Evolutionary conservation across 129 eudicot genomes (phyloP).

Genomic region (Flaveria robusta): DNA sequence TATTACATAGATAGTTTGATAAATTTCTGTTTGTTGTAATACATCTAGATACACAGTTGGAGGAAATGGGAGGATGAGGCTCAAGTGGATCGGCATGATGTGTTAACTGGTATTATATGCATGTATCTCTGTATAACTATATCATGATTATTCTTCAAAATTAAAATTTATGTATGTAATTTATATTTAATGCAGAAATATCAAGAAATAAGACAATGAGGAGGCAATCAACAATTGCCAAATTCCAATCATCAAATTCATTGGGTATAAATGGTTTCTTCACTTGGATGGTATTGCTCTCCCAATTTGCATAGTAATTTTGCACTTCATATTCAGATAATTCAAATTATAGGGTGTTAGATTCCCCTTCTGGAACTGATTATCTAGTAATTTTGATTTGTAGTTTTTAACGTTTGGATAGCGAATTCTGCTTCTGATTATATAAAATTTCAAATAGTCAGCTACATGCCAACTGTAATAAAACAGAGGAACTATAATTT

Average conservation of each 20-base stretch:
- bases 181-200: conserved; percentile 56
- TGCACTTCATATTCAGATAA: background rate
- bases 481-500: background rate
- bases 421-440: too few species aligned
- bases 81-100: conserved; percentile 71
- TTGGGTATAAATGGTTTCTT: conserved; percentile 51
- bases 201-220: conserved; percentile 74
- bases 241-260: conserved; percentile 68
- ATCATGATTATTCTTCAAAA: background rate
- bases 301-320: background rate
- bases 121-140: background rate
- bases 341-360: background rate
- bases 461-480: too few species aligned
- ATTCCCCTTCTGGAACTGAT: background rate
- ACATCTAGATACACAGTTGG: conserved; percentile 86
- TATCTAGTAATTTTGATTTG: too few species aligned
- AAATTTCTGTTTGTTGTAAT: conserved; percentile 15
- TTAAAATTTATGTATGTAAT: conserved; percentile 1
- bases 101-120: conserved; percentile 59
- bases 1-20: conserved; percentile 1
- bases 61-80: conserved; percentile 98
- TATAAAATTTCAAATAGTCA: too few species aligned
- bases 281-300: conserved; percentile 75
- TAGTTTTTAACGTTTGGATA: too few species aligned
- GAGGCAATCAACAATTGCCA: conserved; percentile 86